Conservation (phyloP, 768 basidiomycete genomes). For the Hysterangium stoloniferum region DNA sequence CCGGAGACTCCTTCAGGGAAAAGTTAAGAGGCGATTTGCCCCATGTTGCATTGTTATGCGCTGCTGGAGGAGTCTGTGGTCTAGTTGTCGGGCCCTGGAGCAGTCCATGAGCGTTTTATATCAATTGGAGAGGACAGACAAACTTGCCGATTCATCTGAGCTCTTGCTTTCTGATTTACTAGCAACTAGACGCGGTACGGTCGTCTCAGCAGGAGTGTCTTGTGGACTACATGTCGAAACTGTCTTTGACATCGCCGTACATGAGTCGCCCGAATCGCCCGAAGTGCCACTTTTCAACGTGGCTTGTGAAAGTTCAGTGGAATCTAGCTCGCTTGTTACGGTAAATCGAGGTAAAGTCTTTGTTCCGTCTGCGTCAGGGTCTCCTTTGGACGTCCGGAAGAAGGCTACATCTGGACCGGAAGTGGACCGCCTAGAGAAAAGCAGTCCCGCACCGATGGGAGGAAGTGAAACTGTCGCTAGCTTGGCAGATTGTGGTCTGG, state of each 20-base stretch:
- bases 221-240: not conserved
- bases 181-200: slow-evolving; percentile 23
- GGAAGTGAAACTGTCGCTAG: slow-evolving; percentile 10
- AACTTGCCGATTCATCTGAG: slow-evolving; percentile 48
- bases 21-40: slow-evolving; percentile 39
- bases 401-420: slow-evolving; percentile 3
- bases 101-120: slow-evolving; percentile 35
- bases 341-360: slow-evolving; percentile 62
- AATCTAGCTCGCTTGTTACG: slow-evolving; percentile 69
- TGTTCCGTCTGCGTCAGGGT: slow-evolving; percentile 11
- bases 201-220: not conserved
- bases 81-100: slow-evolving; percentile 34
- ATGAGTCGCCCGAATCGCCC: not conserved
- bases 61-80: slow-evolving; percentile 22
- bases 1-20: slow-evolving; percentile 58
- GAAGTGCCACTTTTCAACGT: not conserved
- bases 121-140: not conserved
- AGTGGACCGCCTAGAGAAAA: not conserved
- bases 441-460: not conserved
- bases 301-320: not conserved
- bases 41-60: slow-evolving; percentile 16
- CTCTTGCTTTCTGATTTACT: slow-evolving; percentile 41
- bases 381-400: slow-evolving; percentile 17
- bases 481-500: not conserved
- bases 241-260: not conserved